These are phyloP conservation scores for Heterobasidion occidentale DNA, from an alignment of 1,284 basidiomycete genomes.

Conservation along the genomic window DNA sequence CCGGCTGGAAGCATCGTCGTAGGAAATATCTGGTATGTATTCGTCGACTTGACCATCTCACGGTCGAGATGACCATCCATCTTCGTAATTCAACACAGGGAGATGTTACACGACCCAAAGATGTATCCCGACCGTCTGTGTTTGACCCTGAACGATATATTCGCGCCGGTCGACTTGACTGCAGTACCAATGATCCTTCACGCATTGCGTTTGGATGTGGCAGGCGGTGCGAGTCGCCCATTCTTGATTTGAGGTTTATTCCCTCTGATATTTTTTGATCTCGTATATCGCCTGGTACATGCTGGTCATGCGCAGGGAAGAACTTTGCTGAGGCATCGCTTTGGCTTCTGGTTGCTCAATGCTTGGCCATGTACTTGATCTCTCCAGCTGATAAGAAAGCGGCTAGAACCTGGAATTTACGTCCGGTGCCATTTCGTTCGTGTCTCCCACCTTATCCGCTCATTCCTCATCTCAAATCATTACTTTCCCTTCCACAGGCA, in stretches of 20 bases:
- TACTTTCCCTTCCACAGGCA: neutral
- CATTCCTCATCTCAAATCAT: neutral
- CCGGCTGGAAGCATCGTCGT: too few relatives aligned
- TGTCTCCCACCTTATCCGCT: neutral
- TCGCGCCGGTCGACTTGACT: neutral
- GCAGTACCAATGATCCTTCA: neutral
- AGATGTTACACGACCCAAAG: neutral
- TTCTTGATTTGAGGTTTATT: too few relatives aligned
- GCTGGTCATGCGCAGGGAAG: neutral
- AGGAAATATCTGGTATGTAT: too few relatives aligned
- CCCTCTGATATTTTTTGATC: neutral
- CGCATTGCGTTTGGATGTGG: constrained; percentile 1
- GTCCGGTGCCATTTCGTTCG: neutral
- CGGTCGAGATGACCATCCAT: too few relatives aligned
- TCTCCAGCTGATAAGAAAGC: neutral
- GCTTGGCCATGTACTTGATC: neutral
- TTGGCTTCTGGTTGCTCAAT: neutral
- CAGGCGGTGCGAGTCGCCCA: neutral
- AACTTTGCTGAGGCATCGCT: neutral
- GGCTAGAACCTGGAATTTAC: neutral
- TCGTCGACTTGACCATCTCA: too few relatives aligned
- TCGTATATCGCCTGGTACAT: neutral
- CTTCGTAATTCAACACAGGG: too few relatives aligned
- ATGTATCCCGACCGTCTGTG: neutral
- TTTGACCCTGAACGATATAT: neutral